These are phyloP conservation scores for Lipomyces anomalus DNA, from an alignment of 805 yeast species.

Conservation along the genomic window DNA sequence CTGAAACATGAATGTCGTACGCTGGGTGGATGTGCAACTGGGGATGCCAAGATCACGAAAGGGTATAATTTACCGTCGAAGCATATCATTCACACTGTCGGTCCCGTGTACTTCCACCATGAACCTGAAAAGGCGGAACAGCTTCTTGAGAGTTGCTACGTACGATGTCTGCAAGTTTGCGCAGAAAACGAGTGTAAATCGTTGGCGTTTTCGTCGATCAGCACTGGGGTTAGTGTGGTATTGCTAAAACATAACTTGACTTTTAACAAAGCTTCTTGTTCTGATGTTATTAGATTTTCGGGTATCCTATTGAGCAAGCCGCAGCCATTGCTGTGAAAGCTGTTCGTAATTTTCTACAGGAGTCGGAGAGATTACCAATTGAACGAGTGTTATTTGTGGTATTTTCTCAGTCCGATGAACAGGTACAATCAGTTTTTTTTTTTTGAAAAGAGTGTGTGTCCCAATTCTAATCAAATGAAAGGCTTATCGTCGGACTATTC, in stretches of 20 bases:
- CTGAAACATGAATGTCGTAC: slow-evolving; percentile 9
- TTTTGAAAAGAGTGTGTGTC: too few relatives aligned
- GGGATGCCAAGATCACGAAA: slow-evolving; percentile 21
- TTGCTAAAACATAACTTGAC: slow-evolving; percentile 1
- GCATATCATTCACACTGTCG: slow-evolving; percentile 17
- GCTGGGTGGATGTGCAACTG: slow-evolving; percentile 18
- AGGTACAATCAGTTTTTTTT: slow-evolving; percentile 3
- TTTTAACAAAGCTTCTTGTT: not conserved
- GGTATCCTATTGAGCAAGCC: slow-evolving; percentile 16
- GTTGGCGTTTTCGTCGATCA: slow-evolving; percentile 21
- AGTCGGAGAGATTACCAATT: slow-evolving; percentile 1
- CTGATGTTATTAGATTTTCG: slow-evolving; percentile 9
- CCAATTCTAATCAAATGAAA: too few relatives aligned
- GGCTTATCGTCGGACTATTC: too few relatives aligned
- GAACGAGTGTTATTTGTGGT: slow-evolving; percentile 20
- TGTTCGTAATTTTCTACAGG: slow-evolving; percentile 14
- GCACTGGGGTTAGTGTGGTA: slow-evolving; percentile 18
- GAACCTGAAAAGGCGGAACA: not conserved
- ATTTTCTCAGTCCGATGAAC: slow-evolving; percentile 10
- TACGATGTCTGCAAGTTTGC: slow-evolving; percentile 8
- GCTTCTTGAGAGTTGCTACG: slow-evolving; percentile 12
- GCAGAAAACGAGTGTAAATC: slow-evolving; percentile 8
- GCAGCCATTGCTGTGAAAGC: slow-evolving; percentile 5
- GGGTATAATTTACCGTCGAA: slow-evolving; percentile 11
- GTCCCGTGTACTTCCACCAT: slow-evolving; percentile 12